phyloP scores from a whole-genome alignment of 2,329 filamentous ascomycete species.

The Aspergillus arachidicola region DNA sequence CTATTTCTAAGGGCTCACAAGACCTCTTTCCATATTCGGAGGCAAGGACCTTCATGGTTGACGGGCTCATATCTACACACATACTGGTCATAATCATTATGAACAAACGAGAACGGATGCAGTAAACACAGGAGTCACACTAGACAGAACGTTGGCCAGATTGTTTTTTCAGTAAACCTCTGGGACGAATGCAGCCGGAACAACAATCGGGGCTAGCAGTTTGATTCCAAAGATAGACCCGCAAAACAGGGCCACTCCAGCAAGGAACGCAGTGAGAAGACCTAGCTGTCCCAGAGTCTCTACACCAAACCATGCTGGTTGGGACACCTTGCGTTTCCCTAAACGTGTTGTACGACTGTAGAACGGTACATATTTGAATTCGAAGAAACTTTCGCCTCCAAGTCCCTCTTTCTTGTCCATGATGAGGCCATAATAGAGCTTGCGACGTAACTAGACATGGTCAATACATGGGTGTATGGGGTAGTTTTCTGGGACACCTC shows the following conservation, averaged over 20 bases:
- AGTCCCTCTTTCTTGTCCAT: slow-evolving; percentile 67
- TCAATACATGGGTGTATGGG: not conserved
- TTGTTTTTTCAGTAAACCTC: not conserved
- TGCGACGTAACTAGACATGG: slow-evolving; percentile 42
- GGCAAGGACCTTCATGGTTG: not conserved
- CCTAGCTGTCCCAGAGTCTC: slow-evolving; percentile 30
- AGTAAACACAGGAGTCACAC: not conserved
- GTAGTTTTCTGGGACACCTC: not conserved
- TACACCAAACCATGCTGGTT: slow-evolving; percentile 26
- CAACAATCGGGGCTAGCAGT: slow-evolving; percentile 8
- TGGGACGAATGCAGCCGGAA: not conserved
- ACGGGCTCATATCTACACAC: not conserved
- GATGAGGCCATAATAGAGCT: slow-evolving; percentile 61
- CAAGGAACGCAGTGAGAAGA: slow-evolving; percentile 24
- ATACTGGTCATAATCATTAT: not conserved
- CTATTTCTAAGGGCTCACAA: not conserved
- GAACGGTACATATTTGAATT: slow-evolving; percentile 63
- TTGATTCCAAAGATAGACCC: slow-evolving; percentile 11
- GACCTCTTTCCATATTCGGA: not conserved
- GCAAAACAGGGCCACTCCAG: slow-evolving; percentile 10
- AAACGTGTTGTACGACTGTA: slow-evolving; percentile 29
- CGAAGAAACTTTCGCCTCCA: slow-evolving; percentile 64
- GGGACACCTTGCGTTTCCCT: slow-evolving; percentile 26
- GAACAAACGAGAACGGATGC: not conserved
- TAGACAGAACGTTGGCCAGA: not conserved